phyloP scores from a whole-genome alignment of 805 yeast genomes.

The Lachancea kluyveri region DNA sequence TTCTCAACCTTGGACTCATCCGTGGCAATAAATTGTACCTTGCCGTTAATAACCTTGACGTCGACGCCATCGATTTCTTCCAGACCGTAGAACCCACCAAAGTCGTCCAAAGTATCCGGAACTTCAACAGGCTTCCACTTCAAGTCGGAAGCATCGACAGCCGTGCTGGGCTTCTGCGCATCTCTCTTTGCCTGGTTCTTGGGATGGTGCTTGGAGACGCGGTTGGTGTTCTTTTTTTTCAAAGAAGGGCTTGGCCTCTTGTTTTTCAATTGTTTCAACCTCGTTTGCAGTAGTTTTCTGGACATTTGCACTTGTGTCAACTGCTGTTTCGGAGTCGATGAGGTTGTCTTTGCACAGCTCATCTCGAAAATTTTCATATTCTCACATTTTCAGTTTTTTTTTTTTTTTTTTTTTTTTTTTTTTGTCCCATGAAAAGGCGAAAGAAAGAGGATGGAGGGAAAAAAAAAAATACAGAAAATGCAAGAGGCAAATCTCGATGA shows the following conservation, averaged over 20 bases:
- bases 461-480: no score
- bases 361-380: conserved; percentile 9
- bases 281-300: not conserved
- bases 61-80: conserved; percentile 94
- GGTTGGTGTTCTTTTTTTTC: not conserved
- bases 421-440: no score
- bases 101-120: conserved; percentile 79
- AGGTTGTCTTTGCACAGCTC: not conserved
- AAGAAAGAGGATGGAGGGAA: no score
- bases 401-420: no score
- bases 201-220: conserved; percentile 1
- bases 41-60: conserved; percentile 67
- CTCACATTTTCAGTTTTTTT: no score
- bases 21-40: conserved; percentile 49
- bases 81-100: conserved; percentile 84
- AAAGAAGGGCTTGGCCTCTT: not conserved
- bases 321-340: not conserved
- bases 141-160: conserved; percentile 45
- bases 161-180: conserved; percentile 2
- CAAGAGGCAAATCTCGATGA: not conserved
- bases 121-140: conserved; percentile 79
- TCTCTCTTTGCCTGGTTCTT: conserved; percentile 2
- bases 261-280: not conserved
- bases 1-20: conserved; percentile 27
- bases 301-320: not conserved